Evolutionary conservation across 352 stramenopile genomes (phyloP), one percentile per base, ranked within the genome.

Genomic region (Phytophthora chlamydospora): DNA sequence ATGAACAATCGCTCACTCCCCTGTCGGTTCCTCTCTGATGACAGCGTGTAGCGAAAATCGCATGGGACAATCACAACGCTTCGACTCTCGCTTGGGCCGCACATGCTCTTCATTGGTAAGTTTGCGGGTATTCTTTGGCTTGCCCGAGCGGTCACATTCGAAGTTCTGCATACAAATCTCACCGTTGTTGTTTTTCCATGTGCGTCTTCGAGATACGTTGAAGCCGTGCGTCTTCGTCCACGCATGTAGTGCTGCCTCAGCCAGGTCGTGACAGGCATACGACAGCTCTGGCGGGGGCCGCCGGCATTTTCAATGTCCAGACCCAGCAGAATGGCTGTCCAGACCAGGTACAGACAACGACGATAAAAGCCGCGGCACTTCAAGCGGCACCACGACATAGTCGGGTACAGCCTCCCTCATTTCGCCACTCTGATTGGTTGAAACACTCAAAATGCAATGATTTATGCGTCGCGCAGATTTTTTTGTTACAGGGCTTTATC

Each of bases 201-300:
- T 14, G 3, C 16, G 40, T 14, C 40, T 7, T 33, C 40, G 3
- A n/a, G 40, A 46, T n/a, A 46, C 19, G 11, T 46, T 46, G 32
- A 33, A 24, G 45, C 45, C 31, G 32, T 41, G 31, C 10, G n/a
- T 19, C 45, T 52, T 52, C 8, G 40, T 46, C 40, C 40, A 46
- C 16, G 16, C 17, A 12, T 33, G 40, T 8, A 46, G 40, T 31
- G 40, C 40, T 7, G 40, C 16, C 19, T 46, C 40, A 14, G 40
- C 19, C 6, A 16, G 2, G 17, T 46, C 40, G 19, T 46, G 40
- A 46, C n/a, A n/a, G n/a, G n/a, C n/a, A n/a, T n/a, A n/a, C n/a
- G n/a, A n/a, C n/a, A n/a, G n/a, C n/a, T n/a, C n/a, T n/a, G n/a
- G n/a, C n/a, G n/a, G n/a, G n/a, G n/a, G n/a, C n/a, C n/a, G n/a